Conservation (phyloP, 768 basidiomycete genomes). For the Suillus decipiens region DNA sequence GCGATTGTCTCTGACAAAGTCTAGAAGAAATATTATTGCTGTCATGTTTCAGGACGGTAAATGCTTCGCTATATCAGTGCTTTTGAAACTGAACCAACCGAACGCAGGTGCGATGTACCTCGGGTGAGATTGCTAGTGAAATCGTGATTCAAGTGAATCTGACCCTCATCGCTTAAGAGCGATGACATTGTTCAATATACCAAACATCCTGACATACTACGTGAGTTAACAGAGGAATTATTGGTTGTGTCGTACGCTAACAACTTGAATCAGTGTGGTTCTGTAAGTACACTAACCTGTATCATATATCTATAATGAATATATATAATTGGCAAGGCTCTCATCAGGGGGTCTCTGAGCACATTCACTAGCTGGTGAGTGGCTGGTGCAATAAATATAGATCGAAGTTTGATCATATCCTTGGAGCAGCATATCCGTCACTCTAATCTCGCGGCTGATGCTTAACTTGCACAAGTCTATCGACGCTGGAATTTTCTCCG, state of each 20-base stretch:
- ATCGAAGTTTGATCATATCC: not conserved
- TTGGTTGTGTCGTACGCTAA: not conserved
- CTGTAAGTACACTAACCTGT: not conserved
- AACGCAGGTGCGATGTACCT: not conserved
- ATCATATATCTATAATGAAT: not conserved
- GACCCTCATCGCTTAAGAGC: not conserved
- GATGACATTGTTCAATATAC: not conserved
- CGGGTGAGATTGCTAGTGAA: not conserved
- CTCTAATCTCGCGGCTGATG: not conserved
- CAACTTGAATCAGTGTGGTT: not conserved
- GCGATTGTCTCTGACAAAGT: not conserved
- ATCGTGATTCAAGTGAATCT: not conserved
- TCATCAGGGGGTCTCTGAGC: not conserved
- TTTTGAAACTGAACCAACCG: not conserved
- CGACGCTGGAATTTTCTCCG: not conserved
- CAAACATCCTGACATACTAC: not conserved
- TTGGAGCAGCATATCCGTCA: not conserved
- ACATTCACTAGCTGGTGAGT: constrained; percentile 1
- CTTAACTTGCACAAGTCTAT: not conserved
- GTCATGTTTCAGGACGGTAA: constrained; percentile 1
- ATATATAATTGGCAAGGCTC: not conserved
- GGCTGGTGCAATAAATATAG: not conserved
- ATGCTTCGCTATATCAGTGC: not conserved
- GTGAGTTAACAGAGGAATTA: not conserved
- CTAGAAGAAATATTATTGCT: not conserved